Conservation (phyloP, 1,284 basidiomycete genomes). For the Grifola frondosa region DNA sequence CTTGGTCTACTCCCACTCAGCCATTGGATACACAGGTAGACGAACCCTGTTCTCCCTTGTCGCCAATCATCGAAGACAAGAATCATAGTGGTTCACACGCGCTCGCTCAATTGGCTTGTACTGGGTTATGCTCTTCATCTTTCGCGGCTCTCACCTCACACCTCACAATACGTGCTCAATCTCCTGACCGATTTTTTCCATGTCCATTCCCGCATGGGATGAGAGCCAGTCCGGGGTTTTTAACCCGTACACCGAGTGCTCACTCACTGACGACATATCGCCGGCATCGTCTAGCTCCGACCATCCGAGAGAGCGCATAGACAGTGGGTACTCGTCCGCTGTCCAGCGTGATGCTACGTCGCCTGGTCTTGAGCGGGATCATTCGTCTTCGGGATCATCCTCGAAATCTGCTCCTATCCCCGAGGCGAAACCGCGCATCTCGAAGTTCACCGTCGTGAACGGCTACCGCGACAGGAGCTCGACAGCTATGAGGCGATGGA, state of each 20-base stretch:
- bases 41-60: constrained; percentile 12
- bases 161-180: constrained; percentile 20
- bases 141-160: constrained; percentile 28
- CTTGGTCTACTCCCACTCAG: no score
- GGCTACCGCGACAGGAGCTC: constrained; percentile 18
- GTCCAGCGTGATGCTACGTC: no score
- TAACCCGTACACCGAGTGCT: constrained; percentile 24
- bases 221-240: constrained; percentile 14
- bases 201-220: constrained; percentile 9
- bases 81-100: constrained; percentile 22
- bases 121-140: constrained; percentile 28
- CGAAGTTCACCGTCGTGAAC: constrained; percentile 15
- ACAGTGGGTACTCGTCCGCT: no score
- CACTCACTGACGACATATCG: constrained; percentile 7
- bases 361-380: no score
- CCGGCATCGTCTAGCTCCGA: no score
- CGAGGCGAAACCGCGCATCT: background rate
- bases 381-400: no score
- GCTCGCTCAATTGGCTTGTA: constrained; percentile 29
- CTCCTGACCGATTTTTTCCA: constrained; percentile 12
- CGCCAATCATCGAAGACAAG: constrained; percentile 17
- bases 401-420: constrained; percentile 3
- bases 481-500: constrained; percentile 34
- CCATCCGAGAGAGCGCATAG: no score
- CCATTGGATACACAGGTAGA: no score